Conservation (phyloP, 2,329 filamentous ascomycete genomes). For the Biscogniauxia mediterranea region DNA sequence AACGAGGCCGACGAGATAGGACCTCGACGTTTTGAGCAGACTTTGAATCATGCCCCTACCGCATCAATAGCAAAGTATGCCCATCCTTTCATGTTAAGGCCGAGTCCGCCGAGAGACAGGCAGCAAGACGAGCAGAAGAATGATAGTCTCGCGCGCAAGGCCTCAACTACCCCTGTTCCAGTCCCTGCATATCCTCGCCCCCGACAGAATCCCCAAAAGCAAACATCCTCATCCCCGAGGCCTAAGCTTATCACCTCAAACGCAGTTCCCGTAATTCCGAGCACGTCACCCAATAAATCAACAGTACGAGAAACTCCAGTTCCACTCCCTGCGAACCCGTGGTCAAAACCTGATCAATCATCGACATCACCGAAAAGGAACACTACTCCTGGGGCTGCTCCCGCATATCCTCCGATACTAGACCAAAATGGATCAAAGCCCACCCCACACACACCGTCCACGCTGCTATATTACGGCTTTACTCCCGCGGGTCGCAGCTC, state of each 20-base stretch:
- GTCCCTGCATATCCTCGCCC: slow-evolving; percentile 12
- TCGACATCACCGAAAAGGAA: too few species aligned
- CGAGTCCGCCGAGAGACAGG: slow-evolving; percentile 5
- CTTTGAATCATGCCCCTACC: not conserved
- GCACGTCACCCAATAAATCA: not conserved
- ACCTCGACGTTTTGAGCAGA: too few species aligned
- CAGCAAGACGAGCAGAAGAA: slow-evolving; percentile 4
- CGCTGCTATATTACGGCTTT: slow-evolving; percentile 20
- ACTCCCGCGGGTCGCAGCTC: slow-evolving; percentile 27
- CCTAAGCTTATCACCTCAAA: slow-evolving; percentile 15
- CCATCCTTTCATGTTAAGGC: slow-evolving; percentile 10
- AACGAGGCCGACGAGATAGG: slow-evolving; percentile 2
- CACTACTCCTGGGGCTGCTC: not conserved
- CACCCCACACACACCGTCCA: slow-evolving; percentile 1
- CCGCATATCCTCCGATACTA: not conserved
- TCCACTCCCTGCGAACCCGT: not conserved
- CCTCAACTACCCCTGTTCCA: slow-evolving; percentile 7
- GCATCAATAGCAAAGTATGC: slow-evolving; percentile 17
- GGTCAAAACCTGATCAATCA: too few species aligned
- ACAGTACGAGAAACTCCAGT: slow-evolving; percentile 5
- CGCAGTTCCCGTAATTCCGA: slow-evolving; percentile 13
- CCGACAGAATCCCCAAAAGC: slow-evolving; percentile 9
- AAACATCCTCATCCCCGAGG: slow-evolving; percentile 2
- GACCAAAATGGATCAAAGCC: not conserved
- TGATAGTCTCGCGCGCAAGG: not conserved